Percentiles rank a stretch among this genome's conserved stretches.
Evolutionary conservation across 345 rosid genomes (phyloP).

Genomic region (Brassica rapa): DNA sequence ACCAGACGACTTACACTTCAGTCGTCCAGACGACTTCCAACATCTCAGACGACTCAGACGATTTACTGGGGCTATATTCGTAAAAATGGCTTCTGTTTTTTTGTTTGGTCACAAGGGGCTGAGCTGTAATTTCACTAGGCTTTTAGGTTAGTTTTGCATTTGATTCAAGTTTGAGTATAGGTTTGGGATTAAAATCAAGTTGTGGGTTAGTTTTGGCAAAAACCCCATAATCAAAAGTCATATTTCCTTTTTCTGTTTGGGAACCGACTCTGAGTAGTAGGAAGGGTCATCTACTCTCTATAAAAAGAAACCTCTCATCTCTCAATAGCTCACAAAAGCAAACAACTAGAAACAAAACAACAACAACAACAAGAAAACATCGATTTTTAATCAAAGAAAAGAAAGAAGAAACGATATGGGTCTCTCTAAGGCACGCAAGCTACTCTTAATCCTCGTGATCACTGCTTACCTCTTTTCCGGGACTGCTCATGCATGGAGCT

Average conservation of each 20-base stretch:
- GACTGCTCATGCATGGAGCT: slow-evolving; percentile 22
- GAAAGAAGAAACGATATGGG: slow-evolving; percentile 1
- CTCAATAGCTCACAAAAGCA: neutral
- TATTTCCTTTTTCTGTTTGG: neutral
- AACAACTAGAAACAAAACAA: neutral
- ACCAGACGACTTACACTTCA: too few species aligned
- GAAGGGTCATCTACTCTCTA: neutral
- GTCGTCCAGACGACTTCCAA: too few species aligned
- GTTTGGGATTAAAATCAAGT: too few species aligned
- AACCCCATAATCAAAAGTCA: neutral
- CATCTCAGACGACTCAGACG: too few species aligned
- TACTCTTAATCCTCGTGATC: slow-evolving; percentile 1
- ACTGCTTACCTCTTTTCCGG: neutral
- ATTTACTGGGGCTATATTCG: too few species aligned
- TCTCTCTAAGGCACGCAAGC: neutral
- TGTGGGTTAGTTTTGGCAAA: too few species aligned
- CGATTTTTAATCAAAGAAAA: neutral
- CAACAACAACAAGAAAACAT: neutral
- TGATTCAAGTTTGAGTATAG: too few species aligned
- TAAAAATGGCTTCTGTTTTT: too few species aligned
- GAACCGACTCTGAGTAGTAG: neutral
- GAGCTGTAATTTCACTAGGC: too few species aligned
- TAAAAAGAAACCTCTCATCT: neutral
- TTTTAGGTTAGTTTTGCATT: too few species aligned
- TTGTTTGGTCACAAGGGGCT: too few species aligned